Conservation (phyloP, 2,329 filamentous ascomycete genomes). For the Setomelanomma holmii region DNA sequence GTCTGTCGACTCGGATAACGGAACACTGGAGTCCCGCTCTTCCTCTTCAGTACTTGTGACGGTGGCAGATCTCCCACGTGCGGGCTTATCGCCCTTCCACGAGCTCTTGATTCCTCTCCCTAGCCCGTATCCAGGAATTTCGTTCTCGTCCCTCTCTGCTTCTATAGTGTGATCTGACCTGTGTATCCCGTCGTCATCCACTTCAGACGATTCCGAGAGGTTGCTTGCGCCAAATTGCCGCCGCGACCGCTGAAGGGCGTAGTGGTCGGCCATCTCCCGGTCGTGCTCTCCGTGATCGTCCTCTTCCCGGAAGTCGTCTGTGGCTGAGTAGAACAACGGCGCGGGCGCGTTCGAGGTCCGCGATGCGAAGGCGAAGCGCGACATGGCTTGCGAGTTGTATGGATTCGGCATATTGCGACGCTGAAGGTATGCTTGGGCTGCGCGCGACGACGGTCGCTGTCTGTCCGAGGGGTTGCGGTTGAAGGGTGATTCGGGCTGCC, state of each 20-base stretch:
- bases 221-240: conserved; percentile 85
- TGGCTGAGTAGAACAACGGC: conserved; percentile 90
- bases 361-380: conserved; percentile 80
- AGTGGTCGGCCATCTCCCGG: conserved; percentile 90
- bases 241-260: conserved; percentile 87
- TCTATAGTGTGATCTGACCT: conserved; percentile 60
- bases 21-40: conserved; percentile 51
- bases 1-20: conserved; percentile 50
- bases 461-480: conserved; percentile 56
- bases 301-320: conserved; percentile 90
- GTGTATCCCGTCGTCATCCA: conserved; percentile 70
- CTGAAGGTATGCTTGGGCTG: conserved; percentile 59
- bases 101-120: conserved; percentile 63
- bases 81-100: conserved; percentile 59
- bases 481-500: conserved; percentile 57
- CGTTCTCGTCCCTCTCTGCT: conserved; percentile 50
- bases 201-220: conserved; percentile 83
- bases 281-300: conserved; percentile 92
- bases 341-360: conserved; percentile 79
- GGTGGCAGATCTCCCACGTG: conserved; percentile 48
- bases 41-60: conserved; percentile 42
- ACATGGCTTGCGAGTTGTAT: conserved; percentile 73
- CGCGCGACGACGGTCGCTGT: conserved; percentile 54
- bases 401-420: conserved; percentile 69
- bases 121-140: conserved; percentile 49